Evolutionary conservation across 306 rosid species (phyloP).

Genomic region (Medicago arabica): DNA sequence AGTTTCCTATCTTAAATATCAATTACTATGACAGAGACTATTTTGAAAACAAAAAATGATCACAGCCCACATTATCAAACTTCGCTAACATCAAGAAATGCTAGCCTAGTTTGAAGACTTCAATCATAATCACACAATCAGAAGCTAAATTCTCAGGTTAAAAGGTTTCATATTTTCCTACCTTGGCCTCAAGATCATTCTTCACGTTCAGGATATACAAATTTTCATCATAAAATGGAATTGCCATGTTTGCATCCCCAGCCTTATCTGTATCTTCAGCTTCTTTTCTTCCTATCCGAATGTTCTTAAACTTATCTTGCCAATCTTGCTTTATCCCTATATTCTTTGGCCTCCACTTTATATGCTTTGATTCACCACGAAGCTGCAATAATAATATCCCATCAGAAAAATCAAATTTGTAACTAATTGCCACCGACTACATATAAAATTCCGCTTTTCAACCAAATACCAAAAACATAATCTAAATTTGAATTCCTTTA

Average conservation of each 20-base stretch:
- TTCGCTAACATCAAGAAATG: slow-evolving; percentile 17
- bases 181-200: slow-evolving; percentile 88
- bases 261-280: slow-evolving; percentile 68
- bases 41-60: slow-evolving; percentile 28
- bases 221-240: slow-evolving; percentile 86
- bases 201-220: slow-evolving; percentile 80
- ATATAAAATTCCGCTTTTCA: background rate
- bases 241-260: slow-evolving; percentile 70
- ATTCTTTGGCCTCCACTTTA: slow-evolving; percentile 76
- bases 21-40: slow-evolving; percentile 14
- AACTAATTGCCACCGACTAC: slow-evolving; percentile 12
- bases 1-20: slow-evolving; percentile 5
- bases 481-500: background rate
- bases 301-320: slow-evolving; percentile 83
- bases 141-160: slow-evolving; percentile 6
- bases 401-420: slow-evolving; percentile 27
- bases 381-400: slow-evolving; percentile 55
- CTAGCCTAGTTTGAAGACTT: slow-evolving; percentile 11
- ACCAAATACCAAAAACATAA: background rate
- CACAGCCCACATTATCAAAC: slow-evolving; percentile 19
- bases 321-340: slow-evolving; percentile 84
- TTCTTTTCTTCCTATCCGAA: slow-evolving; percentile 75
- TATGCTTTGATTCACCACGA: slow-evolving; percentile 55
- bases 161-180: slow-evolving; percentile 45
- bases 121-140: slow-evolving; percentile 19